phyloP scores from a whole-genome alignment of 23 red algal genomes.

The Chondrus crispus region DNA sequence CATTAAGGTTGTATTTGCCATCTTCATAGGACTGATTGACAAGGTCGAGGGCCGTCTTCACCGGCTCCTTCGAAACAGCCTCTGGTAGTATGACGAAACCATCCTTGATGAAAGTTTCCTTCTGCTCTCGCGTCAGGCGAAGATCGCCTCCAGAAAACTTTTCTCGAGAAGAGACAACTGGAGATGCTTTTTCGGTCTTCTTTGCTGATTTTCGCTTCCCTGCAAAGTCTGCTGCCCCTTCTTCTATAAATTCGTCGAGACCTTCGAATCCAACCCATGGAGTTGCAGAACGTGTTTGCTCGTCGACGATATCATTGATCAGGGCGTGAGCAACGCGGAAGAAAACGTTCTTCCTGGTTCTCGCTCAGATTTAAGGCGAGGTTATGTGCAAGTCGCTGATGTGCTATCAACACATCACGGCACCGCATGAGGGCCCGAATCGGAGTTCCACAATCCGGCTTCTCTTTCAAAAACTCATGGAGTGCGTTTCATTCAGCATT shows the following conservation, averaged over 20 bases:
- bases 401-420: slow-evolving; percentile 22
- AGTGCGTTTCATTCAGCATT: neutral
- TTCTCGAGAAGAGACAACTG: neutral
- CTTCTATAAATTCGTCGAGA: neutral
- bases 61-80: neutral
- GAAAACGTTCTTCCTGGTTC: neutral
- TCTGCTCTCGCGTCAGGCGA: slow-evolving; percentile 3
- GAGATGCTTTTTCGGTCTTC: too few species aligned
- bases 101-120: slow-evolving; percentile 25
- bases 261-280: neutral
- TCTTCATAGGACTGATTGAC: slow-evolving; percentile 7
- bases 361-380: neutral
- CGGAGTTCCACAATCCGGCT: neutral
- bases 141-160: neutral
- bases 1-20: slow-evolving; percentile 2
- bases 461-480: neutral
- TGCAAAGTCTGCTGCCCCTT: neutral
- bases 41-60: neutral
- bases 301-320: neutral
- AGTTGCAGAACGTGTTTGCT: neutral
- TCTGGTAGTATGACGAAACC: slow-evolving; percentile 22
- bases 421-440: neutral
- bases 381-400: slow-evolving; percentile 27
- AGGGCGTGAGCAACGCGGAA: neutral
- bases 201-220: neutral